Evolutionary conservation across 2,329 filamentous ascomycete genomes (phyloP).

Genomic region (Penicillium sumatraense): DNA sequence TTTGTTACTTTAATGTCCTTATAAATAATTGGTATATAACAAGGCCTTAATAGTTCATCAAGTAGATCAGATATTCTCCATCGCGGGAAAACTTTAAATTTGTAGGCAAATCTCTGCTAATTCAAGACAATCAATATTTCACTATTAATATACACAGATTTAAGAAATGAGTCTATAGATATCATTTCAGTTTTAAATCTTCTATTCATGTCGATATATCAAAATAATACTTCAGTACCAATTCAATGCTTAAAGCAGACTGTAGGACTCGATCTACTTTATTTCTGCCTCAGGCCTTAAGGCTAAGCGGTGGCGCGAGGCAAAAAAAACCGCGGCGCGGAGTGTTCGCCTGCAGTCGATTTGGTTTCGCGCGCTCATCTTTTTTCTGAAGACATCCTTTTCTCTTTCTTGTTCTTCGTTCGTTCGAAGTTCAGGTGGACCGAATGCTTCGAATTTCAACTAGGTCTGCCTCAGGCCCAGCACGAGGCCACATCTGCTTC

Average conservation of each 20-base stretch:
- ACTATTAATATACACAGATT: too few species aligned
- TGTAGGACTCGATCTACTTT: too few species aligned
- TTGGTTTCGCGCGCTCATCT: neutral
- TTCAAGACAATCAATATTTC: too few species aligned
- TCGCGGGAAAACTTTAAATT: conserved; percentile 1
- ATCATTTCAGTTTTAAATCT: too few species aligned
- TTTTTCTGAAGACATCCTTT: neutral
- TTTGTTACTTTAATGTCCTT: too few species aligned
- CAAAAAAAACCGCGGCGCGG: conserved; percentile 22
- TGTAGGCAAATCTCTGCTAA: too few species aligned
- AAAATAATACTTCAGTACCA: too few species aligned
- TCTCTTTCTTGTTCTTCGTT: neutral
- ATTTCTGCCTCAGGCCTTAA: conserved; percentile 5
- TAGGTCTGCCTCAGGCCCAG: conserved; percentile 41
- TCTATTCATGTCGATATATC: too few species aligned
- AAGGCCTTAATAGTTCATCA: neutral
- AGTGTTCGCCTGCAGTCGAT: neutral
- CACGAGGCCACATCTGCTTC: conserved; percentile 40
- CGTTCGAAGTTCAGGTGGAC: conserved; percentile 10
- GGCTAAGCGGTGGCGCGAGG: conserved; percentile 14
- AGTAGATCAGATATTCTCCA: neutral
- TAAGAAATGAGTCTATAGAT: too few species aligned
- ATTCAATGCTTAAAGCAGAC: too few species aligned
- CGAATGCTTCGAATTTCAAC: conserved; percentile 45
- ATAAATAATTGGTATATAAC: too few species aligned